Percentiles rank a stretch among this genome's conserved stretches.
These are phyloP conservation scores for Coffea canephora DNA, from an alignment of 257 asterid genomes.

Conservation along the genomic window DNA sequence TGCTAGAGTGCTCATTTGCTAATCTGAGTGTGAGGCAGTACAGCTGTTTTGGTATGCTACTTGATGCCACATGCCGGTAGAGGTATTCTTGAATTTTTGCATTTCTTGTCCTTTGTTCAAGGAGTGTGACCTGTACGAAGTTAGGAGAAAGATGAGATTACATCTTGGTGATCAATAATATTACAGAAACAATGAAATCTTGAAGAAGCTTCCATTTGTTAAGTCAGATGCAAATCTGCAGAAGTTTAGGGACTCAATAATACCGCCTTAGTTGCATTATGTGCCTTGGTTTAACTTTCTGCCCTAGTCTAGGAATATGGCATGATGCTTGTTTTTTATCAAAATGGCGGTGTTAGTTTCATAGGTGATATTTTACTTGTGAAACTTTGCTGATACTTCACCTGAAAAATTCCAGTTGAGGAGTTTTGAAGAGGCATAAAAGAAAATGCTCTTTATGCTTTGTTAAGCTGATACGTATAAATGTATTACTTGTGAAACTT, in stretches of 20 bases:
- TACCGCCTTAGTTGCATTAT: neutral
- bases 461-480: no score
- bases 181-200: neutral
- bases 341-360: neutral
- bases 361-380: no score
- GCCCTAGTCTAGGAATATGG: neutral
- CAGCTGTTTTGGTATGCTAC: slow-evolving; percentile 94
- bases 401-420: neutral
- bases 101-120: slow-evolving; percentile 79
- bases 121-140: slow-evolving; percentile 57
- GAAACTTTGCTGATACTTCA: neutral
- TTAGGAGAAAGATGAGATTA: slow-evolving; percentile 3
- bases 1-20: slow-evolving; percentile 83
- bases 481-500: neutral
- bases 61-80: slow-evolving; percentile 96
- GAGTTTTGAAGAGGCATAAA: neutral
- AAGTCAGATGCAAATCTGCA: neutral
- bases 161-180: neutral
- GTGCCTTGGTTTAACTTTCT: neutral
- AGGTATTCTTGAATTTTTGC: slow-evolving; percentile 95
- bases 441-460: neutral
- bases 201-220: neutral
- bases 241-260: neutral
- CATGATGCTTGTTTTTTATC: neutral
- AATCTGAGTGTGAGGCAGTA: slow-evolving; percentile 81